Conservation (phyloP, 192 early-diverging fungal genomes). For the Anaeromyces robustus region DNA sequence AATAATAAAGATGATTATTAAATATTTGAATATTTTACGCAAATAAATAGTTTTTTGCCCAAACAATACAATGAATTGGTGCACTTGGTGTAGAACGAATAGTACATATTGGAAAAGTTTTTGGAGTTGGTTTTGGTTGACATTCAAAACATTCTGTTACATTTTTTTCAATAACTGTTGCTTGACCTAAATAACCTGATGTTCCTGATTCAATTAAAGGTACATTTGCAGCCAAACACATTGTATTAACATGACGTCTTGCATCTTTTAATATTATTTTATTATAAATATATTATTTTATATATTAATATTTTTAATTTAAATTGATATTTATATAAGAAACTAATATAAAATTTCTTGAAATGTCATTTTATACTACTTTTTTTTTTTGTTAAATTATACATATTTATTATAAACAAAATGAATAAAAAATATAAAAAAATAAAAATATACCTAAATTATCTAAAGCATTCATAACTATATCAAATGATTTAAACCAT, state of each 20-base stretch:
- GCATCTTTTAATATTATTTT: constrained; percentile 40
- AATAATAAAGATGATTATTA: neutral
- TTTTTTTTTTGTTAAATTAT: too few species aligned
- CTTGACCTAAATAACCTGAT: constrained; percentile 84
- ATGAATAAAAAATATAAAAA: too few species aligned
- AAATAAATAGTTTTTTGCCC: constrained; percentile 96
- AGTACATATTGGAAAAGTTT: constrained; percentile 90
- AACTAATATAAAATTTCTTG: too few species aligned
- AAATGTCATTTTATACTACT: too few species aligned
- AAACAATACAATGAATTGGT: constrained; percentile 94
- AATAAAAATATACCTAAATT: constrained; percentile 64
- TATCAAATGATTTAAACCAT: constrained; percentile 76
- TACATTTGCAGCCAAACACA: constrained; percentile 81
- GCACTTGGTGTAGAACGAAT: constrained; percentile 87
- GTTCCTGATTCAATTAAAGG: constrained; percentile 96
- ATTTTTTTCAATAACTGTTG: constrained; percentile 63
- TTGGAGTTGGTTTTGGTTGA: constrained; percentile 65
- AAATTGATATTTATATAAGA: too few species aligned
- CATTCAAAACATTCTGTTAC: constrained; percentile 89
- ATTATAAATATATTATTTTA: neutral
- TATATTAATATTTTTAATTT: too few species aligned
- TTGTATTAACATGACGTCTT: constrained; percentile 79
- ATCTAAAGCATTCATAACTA: constrained; percentile 93
- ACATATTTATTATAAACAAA: too few species aligned
- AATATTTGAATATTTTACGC: too few species aligned